These are phyloP conservation scores for Juglanconis oblonga DNA, from an alignment of 2,329 filamentous ascomycete genomes.

Conservation along the genomic window DNA sequence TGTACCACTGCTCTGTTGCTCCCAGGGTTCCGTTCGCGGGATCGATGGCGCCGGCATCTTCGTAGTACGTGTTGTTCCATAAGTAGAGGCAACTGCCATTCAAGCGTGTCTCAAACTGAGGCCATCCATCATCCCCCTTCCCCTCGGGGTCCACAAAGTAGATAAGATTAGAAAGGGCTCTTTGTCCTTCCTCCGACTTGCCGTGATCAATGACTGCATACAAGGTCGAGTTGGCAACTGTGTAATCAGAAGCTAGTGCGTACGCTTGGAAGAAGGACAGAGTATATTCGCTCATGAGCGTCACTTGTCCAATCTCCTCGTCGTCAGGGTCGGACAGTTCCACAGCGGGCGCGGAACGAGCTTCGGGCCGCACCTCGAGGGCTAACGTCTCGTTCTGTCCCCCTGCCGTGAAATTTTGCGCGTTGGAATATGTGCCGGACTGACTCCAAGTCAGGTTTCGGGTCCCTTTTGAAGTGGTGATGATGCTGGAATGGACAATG, in stretches of 20 bases:
- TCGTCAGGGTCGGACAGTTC: not conserved
- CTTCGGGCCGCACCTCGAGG: not conserved
- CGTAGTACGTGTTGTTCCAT: slow-evolving; percentile 7
- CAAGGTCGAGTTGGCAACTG: not conserved
- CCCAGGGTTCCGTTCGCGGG: not conserved
- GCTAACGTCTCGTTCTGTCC: not conserved
- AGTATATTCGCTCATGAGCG: not conserved
- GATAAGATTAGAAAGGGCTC: not conserved
- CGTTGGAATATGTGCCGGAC: not conserved
- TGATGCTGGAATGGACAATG: not conserved
- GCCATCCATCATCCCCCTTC: slow-evolving; percentile 49
- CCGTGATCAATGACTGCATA: not conserved
- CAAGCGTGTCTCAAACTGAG: not conserved
- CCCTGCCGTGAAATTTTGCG: not conserved
- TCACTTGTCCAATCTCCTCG: not conserved
- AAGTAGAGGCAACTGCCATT: slow-evolving; percentile 3
- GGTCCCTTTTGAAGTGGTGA: not conserved
- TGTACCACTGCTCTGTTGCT: not conserved
- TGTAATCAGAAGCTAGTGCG: not conserved
- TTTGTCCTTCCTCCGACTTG: not conserved
- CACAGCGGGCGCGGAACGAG: not conserved
- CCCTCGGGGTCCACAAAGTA: slow-evolving; percentile 21
- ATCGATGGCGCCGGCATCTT: not conserved
- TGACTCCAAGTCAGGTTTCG: not conserved
- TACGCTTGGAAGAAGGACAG: not conserved